These are phyloP conservation scores for Fonsecaea nubica DNA, from an alignment of 2,329 filamentous ascomycete species.

Conservation along the genomic window DNA sequence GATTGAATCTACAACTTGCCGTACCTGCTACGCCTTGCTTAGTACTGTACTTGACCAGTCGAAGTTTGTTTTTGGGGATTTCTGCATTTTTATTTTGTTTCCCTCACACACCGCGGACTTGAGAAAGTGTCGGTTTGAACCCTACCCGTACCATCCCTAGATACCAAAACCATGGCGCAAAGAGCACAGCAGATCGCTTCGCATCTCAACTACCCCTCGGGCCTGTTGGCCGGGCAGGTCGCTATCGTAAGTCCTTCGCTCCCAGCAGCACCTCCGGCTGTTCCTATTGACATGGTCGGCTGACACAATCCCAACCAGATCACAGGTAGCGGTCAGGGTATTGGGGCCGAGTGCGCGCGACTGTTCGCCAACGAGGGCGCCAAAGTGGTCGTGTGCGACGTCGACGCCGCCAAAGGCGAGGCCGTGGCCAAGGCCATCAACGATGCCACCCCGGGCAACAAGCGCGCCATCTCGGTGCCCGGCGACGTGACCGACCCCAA, in stretches of 20 bases:
- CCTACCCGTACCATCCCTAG: no score
- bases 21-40: no score
- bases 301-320: slow-evolving; percentile 51
- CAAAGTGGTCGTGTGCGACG: slow-evolving; percentile 82
- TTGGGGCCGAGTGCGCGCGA: slow-evolving; percentile 81
- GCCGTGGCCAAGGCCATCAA: slow-evolving; percentile 75
- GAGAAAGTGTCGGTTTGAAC: no score
- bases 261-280: neutral
- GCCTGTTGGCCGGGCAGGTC: slow-evolving; percentile 77
- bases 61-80: neutral
- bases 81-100: neutral
- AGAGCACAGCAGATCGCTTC: slow-evolving; percentile 67
- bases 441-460: slow-evolving; percentile 55
- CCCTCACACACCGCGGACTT: neutral
- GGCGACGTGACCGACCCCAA: slow-evolving; percentile 76
- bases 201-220: slow-evolving; percentile 82
- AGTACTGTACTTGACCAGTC: no score
- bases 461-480: slow-evolving; percentile 71
- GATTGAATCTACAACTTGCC: no score
- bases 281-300: neutral
- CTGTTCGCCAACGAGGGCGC: slow-evolving; percentile 88
- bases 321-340: slow-evolving; percentile 84
- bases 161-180: slow-evolving; percentile 31
- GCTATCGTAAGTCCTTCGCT: slow-evolving; percentile 62
- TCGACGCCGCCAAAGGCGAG: slow-evolving; percentile 76